phyloP scores from a whole-genome alignment of 2,329 filamentous ascomycete species.

The Kalmusia sp. region DNA sequence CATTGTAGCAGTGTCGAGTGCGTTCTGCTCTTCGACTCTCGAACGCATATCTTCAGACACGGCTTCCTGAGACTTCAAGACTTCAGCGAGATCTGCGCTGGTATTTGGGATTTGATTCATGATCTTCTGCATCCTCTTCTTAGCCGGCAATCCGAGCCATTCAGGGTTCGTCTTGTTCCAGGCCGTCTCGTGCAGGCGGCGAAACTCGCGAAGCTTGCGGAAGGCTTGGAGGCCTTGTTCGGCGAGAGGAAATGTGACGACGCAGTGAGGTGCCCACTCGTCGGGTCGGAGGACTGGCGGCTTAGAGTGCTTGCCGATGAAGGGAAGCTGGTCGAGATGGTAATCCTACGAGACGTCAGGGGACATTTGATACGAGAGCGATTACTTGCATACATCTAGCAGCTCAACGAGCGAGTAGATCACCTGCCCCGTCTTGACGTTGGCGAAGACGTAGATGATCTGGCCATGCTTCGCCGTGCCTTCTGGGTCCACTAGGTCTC shows the following conservation, averaged over 20 bases:
- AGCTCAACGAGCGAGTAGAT: conserved; percentile 66
- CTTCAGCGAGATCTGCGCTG: conserved; percentile 66
- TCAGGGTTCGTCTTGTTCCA: conserved; percentile 54
- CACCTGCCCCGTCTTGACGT: conserved; percentile 69
- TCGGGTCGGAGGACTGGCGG: conserved; percentile 66
- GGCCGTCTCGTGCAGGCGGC: conserved; percentile 63
- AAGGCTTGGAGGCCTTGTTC: conserved; percentile 61
- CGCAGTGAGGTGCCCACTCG: conserved; percentile 67
- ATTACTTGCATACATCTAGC: conserved; percentile 56
- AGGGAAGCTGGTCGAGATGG: conserved; percentile 65
- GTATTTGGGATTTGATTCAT: conserved; percentile 72
- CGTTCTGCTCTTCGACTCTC: conserved; percentile 24
- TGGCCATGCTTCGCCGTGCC: conserved; percentile 54
- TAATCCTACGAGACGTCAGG: conserved; percentile 49
- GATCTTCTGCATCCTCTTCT: conserved; percentile 59
- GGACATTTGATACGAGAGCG: neutral
- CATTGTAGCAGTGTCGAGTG: conserved; percentile 15
- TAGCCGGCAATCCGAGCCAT: conserved; percentile 53
- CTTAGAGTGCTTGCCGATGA: conserved; percentile 69
- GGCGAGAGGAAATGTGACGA: conserved; percentile 61
- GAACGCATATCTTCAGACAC: conserved; percentile 31
- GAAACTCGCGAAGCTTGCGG: conserved; percentile 66
- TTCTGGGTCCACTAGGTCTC: conserved; percentile 45
- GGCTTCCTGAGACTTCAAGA: conserved; percentile 58
- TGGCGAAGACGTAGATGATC: conserved; percentile 68